Base-by-base conservation (phyloP, 495 filamentous ascomycete genomes). In the Xylona heveae region DNA sequence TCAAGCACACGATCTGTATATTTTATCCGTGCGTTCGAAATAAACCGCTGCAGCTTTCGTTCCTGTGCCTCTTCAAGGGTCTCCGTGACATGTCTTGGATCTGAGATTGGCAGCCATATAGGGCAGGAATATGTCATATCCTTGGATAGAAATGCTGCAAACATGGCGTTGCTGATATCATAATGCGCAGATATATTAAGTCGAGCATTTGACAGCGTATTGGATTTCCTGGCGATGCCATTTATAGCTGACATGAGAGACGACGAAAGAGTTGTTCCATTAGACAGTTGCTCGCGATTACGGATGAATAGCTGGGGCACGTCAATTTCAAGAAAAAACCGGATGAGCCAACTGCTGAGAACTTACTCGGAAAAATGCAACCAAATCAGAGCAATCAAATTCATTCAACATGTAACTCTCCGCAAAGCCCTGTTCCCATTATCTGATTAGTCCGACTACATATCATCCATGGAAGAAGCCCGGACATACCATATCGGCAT, bases 51-150 rank as follows among this genome's bases (percentile, higher is more conserved):
- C 2, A 80, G 55, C 43, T 80, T 80, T 0, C 59, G 59, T 41
- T 62, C 56, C 45, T 79, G 74, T 4, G 75, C 74, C n/a, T 55
- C 49, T 41, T 74, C 57, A 0, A 78, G 53, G 5, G 53, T 56
- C 38, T 79, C 69, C 26, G 57, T 47, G 2, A 39, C 34, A 28
- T 44, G 38, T 28, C 43, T 36, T 7, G 49, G 33, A 31, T 49
- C 23, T 27, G 53, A 44, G 38, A 41, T 37, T 2, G 50, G 48
- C 17, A 53, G 53, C 71, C 73, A 78, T 30, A 78, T 73, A 0
- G 72, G 68, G 39, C 74, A 78, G 2, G 70, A 76, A 42, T 79
- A 81, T 7, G 74, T 79, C 71, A 81, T 76, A 38, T 79, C 75
- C 3, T 59, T 49, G 1, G 73, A 78, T 16, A 81, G 55, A 34